Percentiles rank a stretch among this genome's conserved stretches.
Evolutionary conservation across 2,329 filamentous ascomycete genomes (phyloP).

Genomic region (Phoma herbarum): DNA sequence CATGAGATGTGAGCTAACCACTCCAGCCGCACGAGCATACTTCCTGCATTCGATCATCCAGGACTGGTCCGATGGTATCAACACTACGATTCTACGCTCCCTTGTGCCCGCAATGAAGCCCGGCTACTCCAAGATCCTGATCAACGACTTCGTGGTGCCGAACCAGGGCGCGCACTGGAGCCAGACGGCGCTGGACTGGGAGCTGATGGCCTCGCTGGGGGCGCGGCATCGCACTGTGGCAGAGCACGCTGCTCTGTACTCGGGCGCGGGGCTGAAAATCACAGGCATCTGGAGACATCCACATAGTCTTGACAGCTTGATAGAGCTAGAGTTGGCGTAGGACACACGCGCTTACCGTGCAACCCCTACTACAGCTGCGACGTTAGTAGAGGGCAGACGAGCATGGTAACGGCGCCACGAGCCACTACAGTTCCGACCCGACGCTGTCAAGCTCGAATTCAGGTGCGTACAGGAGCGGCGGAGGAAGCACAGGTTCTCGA

Average conservation of each 20-base stretch:
- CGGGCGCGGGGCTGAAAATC: conserved; percentile 29
- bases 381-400: too few relatives aligned
- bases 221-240: conserved; percentile 36
- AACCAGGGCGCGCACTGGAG: conserved; percentile 35
- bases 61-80: conserved; percentile 39
- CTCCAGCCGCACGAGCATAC: conserved; percentile 34
- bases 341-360: too few relatives aligned
- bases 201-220: conserved; percentile 35
- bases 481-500: not conserved
- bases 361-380: too few relatives aligned
- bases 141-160: conserved; percentile 42
- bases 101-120: conserved; percentile 41
- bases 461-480: not conserved
- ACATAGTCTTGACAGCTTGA: conserved; percentile 4
- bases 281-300: conserved; percentile 30
- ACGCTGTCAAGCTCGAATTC: too few relatives aligned
- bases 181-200: conserved; percentile 40
- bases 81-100: conserved; percentile 32
- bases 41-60: conserved; percentile 43
- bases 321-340: conserved; percentile 36
- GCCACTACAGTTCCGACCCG: too few relatives aligned
- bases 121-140: conserved; percentile 39
- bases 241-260: conserved; percentile 33
- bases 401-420: too few relatives aligned
- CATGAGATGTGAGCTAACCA: not conserved